Conservation (phyloP, 768 basidiomycete genomes). For the Pisolithus microcarpus region DNA sequence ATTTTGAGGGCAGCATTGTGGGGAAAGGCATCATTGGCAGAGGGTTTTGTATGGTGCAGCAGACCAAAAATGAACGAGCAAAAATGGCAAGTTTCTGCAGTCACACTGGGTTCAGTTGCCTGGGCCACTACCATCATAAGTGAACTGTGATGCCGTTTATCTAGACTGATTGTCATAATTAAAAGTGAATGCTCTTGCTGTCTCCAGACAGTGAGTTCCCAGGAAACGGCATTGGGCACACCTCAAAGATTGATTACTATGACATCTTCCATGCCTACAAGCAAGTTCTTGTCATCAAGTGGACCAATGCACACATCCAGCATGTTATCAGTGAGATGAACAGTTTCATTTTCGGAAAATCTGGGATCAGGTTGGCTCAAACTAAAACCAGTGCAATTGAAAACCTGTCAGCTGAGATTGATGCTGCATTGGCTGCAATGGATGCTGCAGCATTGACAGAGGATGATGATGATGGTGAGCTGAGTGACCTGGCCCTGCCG, state of each 20-base stretch:
- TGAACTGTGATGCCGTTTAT: background rate
- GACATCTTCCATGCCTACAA: background rate
- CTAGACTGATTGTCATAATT: background rate
- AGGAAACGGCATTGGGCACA: background rate
- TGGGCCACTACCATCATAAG: background rate
- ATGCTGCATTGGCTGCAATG: too few species aligned
- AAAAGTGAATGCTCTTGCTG: background rate
- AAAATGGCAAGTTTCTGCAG: background rate
- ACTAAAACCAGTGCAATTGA: too few species aligned
- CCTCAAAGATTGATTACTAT: background rate
- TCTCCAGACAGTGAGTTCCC: background rate
- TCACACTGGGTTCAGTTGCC: background rate
- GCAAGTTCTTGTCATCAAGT: background rate
- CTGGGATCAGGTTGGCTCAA: too few species aligned
- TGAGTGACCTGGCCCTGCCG: too few species aligned
- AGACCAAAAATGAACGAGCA: background rate
- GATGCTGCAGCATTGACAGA: too few species aligned
- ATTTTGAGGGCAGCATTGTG: background rate
- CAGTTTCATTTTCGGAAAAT: background rate
- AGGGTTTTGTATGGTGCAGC: background rate
- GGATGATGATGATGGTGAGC: too few species aligned
- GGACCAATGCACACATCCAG: background rate
- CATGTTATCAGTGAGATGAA: background rate
- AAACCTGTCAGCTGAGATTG: too few species aligned
- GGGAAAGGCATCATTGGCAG: background rate